phyloP scores from a whole-genome alignment of 2,329 filamentous ascomycete genomes.

The Teratosphaeria viscida region DNA sequence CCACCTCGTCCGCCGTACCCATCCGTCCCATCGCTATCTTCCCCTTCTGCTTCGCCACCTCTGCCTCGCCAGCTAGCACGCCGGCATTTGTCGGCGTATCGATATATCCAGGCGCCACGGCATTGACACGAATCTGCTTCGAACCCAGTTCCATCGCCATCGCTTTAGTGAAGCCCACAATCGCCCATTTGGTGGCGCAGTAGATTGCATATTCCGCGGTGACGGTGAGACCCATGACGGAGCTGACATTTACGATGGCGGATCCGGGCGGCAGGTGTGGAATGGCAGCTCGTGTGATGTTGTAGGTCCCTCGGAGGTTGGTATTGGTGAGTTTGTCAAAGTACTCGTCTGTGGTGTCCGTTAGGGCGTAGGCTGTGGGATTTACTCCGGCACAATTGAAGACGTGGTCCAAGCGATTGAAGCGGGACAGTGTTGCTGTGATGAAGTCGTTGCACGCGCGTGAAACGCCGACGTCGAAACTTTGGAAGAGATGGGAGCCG shows the following conservation, averaged over 20 bases:
- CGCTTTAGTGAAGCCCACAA: constrained; percentile 37
- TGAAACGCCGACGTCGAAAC: constrained; percentile 22
- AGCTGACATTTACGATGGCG: constrained; percentile 34
- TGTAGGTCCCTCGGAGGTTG: constrained; percentile 33
- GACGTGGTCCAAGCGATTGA: constrained; percentile 27
- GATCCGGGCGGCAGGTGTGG: constrained; percentile 27
- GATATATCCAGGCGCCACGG: constrained; percentile 33
- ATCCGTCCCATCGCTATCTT: constrained; percentile 34
- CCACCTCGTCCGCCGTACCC: constrained; percentile 38
- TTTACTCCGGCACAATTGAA: constrained; percentile 34
- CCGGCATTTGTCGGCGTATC: constrained; percentile 40
- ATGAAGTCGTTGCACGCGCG: constrained; percentile 17
- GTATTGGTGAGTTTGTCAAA: constrained; percentile 30
- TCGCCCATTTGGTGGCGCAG: constrained; percentile 32
- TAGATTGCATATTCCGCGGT: constrained; percentile 32
- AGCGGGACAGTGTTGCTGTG: constrained; percentile 8
- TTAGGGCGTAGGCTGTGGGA: constrained; percentile 24
- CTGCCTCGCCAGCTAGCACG: constrained; percentile 38
- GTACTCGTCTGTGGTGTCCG: constrained; percentile 33
- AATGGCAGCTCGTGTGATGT: constrained; percentile 31
- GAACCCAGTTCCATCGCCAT: constrained; percentile 31
- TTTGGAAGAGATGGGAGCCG: constrained; percentile 5
- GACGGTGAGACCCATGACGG: constrained; percentile 28
- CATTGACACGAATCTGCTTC: constrained; percentile 30
- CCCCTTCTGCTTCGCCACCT: constrained; percentile 29